phyloP scores from a whole-genome alignment of 345 rosid genomes.

The Citrus glauca region DNA sequence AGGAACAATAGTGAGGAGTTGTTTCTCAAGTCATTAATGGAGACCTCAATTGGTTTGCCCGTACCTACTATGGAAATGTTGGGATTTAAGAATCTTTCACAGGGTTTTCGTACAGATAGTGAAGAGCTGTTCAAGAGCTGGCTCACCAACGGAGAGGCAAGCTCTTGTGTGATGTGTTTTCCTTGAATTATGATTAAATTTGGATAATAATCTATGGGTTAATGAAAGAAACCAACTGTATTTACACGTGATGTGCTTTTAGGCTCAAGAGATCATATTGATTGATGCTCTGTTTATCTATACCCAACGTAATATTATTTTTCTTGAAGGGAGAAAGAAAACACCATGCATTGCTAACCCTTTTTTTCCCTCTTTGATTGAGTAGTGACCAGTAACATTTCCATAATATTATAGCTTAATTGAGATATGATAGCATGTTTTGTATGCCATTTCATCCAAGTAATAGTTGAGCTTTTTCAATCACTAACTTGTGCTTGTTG shows the following conservation, averaged over 20 bases:
- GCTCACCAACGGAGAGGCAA: conserved; percentile 80
- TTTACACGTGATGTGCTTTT: not conserved
- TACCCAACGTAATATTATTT: not conserved
- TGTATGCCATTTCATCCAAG: not conserved
- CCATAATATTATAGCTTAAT: not conserved
- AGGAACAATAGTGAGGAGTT: conserved; percentile 67
- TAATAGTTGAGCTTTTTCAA: not conserved
- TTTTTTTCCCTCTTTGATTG: not conserved
- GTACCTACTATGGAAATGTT: conserved; percentile 55
- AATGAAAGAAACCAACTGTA: not conserved
- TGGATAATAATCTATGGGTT: not conserved
- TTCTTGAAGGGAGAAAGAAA: not conserved
- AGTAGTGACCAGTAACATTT: not conserved
- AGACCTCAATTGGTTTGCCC: conserved; percentile 47
- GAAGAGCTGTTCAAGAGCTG: conserved; percentile 78
- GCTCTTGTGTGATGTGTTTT: conserved; percentile 9
- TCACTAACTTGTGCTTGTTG: not conserved
- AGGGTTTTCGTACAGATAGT: conserved; percentile 50
- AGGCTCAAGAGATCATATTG: not conserved
- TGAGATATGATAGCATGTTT: not conserved
- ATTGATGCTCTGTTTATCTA: not conserved
- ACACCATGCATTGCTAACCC: not conserved
- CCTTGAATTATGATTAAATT: not conserved
- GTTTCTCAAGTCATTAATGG: conserved; percentile 64
- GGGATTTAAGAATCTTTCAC: conserved; percentile 57